Base-by-base conservation (phyloP, 2,329 filamentous ascomycete species). In the Alternaria panax region DNA sequence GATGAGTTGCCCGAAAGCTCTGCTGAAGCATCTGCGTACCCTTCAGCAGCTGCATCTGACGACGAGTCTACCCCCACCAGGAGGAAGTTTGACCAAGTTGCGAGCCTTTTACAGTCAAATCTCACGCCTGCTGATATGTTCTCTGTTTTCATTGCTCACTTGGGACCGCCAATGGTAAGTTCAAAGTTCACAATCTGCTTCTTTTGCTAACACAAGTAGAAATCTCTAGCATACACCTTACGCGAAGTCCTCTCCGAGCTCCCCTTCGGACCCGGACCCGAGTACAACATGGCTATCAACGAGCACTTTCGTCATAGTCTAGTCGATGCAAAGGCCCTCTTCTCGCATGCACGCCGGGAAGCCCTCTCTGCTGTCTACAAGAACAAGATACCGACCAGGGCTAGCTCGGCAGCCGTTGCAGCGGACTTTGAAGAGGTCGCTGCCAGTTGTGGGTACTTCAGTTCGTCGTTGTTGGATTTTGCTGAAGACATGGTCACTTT, bases 371-470 rank as follows among this genome's bases (percentile, higher is more conserved):
- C 90, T 57, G 84, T 99, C 1, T 98, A 99, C 77, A 88, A 86
- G 63, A 91, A 87, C 51, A 92, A 93, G 60, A 89, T 93, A 68
- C 83, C 93, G 38, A 87, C 87, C 11, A 87, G 87, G 58, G 82
- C 88, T 3, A 85, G 88, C 41, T 89, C 90, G 0, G 85, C 92
- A 52, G 90, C 90, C 62, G 85, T 94, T 8, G 90, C 96, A 73
- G 95, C 94, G 2, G 95, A 98, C 76, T 93, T 97, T 57, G 95
- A 99, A 76, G 95, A 99, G 78, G 93, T 98, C 11, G 93, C 94
- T 40, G 94, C 95, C n/a, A 96, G 93, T 57, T 99, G 95, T 72
- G 94, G 95, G 0, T 93, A 98, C 78, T 99, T 98, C 74, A 94
- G 92, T 73, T 97, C 95, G 75, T 96, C 91, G 42, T 82, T 99